Evolutionary conservation across 1,284 basidiomycete species (phyloP).

Genomic region (Pholiota adiposa): DNA sequence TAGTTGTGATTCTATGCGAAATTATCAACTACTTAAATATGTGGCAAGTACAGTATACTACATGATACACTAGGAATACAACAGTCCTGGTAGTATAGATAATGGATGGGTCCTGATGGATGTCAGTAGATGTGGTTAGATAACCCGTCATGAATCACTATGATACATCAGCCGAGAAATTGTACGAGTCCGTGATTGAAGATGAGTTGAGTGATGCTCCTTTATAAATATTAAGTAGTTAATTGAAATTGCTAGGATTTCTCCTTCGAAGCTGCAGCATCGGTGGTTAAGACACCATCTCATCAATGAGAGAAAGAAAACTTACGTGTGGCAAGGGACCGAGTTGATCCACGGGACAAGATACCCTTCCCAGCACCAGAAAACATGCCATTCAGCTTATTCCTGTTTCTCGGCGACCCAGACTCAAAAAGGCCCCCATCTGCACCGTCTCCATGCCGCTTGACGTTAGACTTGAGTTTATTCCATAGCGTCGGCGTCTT

Average conservation of each 20-base stretch:
- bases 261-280: neutral
- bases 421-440: constrained; percentile 1
- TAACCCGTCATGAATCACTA: neutral
- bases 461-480: constrained; percentile 39
- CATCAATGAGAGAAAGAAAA: neutral
- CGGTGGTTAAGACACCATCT: too few species aligned
- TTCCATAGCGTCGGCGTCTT: constrained; percentile 35
- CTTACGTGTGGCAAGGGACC: constrained; percentile 13
- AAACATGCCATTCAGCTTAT: constrained; percentile 22
- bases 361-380: constrained; percentile 23
- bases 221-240: neutral
- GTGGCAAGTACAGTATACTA: neutral
- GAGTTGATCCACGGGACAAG: constrained; percentile 21
- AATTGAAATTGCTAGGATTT: neutral
- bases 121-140: neutral
- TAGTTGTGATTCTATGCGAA: too few species aligned
- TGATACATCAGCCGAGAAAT: neutral
- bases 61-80: neutral
- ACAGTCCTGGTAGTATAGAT: neutral
- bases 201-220: neutral
- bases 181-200: neutral
- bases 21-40: too few species aligned
- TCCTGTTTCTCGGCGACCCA: constrained; percentile 11
- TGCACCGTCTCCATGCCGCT: constrained; percentile 21
- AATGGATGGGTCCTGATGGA: neutral